Evolutionary conservation across 2,329 filamentous ascomycete genomes (phyloP).

Genomic region (Fusarium palustre): DNA sequence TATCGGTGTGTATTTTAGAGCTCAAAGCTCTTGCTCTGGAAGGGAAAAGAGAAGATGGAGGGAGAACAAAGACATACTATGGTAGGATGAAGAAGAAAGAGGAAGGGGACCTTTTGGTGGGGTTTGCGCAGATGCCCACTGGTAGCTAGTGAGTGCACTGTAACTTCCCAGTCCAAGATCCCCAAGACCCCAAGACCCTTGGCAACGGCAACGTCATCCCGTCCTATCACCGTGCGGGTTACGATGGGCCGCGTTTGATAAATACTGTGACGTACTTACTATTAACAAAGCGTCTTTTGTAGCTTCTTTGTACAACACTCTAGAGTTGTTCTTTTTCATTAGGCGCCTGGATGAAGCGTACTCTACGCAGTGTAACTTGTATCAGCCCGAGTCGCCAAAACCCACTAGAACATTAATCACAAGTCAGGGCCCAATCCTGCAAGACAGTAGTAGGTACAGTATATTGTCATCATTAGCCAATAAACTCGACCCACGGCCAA

Average conservation of each 20-base stretch:
- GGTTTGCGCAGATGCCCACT: slow-evolving; percentile 26
- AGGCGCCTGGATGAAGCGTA: not conserved
- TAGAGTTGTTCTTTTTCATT: slow-evolving; percentile 2
- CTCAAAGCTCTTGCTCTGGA: slow-evolving; percentile 21
- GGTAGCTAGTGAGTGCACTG: not conserved
- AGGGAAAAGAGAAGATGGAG: not conserved
- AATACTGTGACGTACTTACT: not conserved
- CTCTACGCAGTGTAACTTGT: not conserved
- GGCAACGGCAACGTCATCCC: slow-evolving; percentile 37
- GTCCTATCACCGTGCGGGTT: slow-evolving; percentile 12
- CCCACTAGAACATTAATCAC: not conserved
- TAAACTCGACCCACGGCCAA: slow-evolving; percentile 26
- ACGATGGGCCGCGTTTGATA: not conserved
- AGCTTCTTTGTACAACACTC: slow-evolving; percentile 2
- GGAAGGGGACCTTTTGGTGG: slow-evolving; percentile 37
- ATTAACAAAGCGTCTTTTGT: not conserved
- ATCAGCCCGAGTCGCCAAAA: not conserved
- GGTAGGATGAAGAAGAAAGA: slow-evolving; percentile 12
- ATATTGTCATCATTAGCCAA: not conserved
- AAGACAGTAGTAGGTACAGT: not conserved
- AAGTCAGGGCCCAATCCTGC: not conserved
- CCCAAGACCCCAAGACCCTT: slow-evolving; percentile 33
- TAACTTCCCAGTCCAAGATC: slow-evolving; percentile 28
- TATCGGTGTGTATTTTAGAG: slow-evolving; percentile 12
- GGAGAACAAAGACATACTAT: slow-evolving; percentile 8